Conservation (phyloP, 2,329 filamentous ascomycete species). For the Zymoseptoria brevis region DNA sequence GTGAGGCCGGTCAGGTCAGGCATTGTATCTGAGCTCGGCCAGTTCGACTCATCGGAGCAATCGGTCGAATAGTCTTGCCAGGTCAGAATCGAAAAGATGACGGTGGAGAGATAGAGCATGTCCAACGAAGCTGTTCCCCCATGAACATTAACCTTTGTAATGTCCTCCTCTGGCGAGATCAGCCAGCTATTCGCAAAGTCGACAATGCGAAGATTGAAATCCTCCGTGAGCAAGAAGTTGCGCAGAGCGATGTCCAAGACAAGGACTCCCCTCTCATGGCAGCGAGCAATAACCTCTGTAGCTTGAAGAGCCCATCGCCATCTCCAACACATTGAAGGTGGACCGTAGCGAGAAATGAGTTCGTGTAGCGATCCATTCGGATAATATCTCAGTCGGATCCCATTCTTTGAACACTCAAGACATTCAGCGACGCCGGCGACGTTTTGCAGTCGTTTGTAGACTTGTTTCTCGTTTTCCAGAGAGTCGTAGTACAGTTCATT, state of each 20-base stretch:
- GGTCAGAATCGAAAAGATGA: slow-evolving; percentile 12
- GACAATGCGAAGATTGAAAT: slow-evolving; percentile 11
- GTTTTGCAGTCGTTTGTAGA: slow-evolving; percentile 8
- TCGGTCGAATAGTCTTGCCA: slow-evolving; percentile 6
- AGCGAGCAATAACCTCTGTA: slow-evolving; percentile 12
- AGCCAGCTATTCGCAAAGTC: slow-evolving; percentile 13
- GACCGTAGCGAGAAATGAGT: slow-evolving; percentile 6
- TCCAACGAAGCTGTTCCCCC: slow-evolving; percentile 9
- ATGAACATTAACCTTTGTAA: slow-evolving; percentile 6
- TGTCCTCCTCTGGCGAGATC: slow-evolving; percentile 4
- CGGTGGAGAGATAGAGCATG: slow-evolving; percentile 9
- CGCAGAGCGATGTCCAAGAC: slow-evolving; percentile 14
- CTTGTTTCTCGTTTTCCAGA: slow-evolving; percentile 11
- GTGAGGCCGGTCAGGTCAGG: slow-evolving; percentile 7
- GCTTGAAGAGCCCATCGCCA: slow-evolving; percentile 11
- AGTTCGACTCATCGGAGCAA: slow-evolving; percentile 8
- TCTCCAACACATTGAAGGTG: slow-evolving; percentile 8
- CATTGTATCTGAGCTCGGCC: slow-evolving; percentile 7
- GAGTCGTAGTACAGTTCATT: slow-evolving; percentile 5
- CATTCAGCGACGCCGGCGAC: slow-evolving; percentile 10
- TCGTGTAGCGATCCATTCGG: slow-evolving; percentile 7
- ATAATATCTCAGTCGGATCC: slow-evolving; percentile 10
- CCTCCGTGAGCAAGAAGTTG: slow-evolving; percentile 11
- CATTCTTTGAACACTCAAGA: slow-evolving; percentile 7
- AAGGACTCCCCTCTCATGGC: slow-evolving; percentile 10